Evolutionary conservation across 805 yeast genomes (phyloP), one percentile per base, ranked within the genome.

Genomic region (Scheffersomyces coipomensis): DNA sequence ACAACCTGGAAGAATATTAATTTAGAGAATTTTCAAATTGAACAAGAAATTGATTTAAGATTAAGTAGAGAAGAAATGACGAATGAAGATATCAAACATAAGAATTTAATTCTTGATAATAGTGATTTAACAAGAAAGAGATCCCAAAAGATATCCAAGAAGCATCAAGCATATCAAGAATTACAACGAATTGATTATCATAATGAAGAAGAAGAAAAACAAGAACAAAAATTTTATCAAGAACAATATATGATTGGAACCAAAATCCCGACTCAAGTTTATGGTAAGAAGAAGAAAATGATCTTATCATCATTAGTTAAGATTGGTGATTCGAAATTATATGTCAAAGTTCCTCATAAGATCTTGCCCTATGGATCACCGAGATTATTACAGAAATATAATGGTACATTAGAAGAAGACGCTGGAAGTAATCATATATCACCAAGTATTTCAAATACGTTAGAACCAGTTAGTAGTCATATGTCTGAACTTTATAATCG

Each of bases 291-390:
- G 54, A 68, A 65, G 48, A 66, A 64, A 42, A 55, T 58, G 38
- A 50, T 69, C 19, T 47, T 69, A 17, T 58, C 70, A 34, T 52
- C 67, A 2, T 37, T 55, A 3, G 54, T 56, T 6, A 60, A 59
- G 31, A 49, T 65, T 16, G 75, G 75, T 1, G 49, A 47, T 2
- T 62, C 63, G 65, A 52, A 48, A 27, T 37, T 70, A 8, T 60
- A 53, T 37, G 67, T 55, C 10, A 48, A 47, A 29, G 64, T 68
- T 0, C 74, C 74, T 1, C 47, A 48, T 27, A 58, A 59, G 37
- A 51, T 62, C 5, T 45, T 70, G 11, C 61, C 65, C 1, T 68
- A 67, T 43, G 52, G 60, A 2, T 59, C 72, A 4, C 72, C 75
- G 1, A 58, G 56, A 35, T 48, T 70, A 23, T 48, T 70, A 7